These are phyloP conservation scores for Periglandula ipomoeae DNA, from an alignment of 2,329 filamentous ascomycete genomes.

Conservation along the genomic window DNA sequence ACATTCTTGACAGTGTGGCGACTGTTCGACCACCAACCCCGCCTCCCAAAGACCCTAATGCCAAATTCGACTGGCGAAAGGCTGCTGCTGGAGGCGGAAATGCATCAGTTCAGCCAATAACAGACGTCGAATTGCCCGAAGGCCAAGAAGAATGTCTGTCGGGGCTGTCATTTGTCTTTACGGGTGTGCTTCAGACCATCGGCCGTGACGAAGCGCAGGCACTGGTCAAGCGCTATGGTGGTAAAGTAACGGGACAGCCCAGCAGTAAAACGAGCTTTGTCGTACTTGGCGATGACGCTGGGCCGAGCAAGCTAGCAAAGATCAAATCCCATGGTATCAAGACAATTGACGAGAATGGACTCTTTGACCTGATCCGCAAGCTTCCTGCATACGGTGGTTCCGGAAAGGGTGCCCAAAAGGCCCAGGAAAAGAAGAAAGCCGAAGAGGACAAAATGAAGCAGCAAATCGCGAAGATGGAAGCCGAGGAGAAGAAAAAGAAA, in stretches of 20 bases:
- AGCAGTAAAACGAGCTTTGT: constrained; percentile 94
- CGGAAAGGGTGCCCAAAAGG: constrained; percentile 79
- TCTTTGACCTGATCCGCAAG: constrained; percentile 74
- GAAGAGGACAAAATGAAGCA: constrained; percentile 76
- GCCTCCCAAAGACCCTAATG: constrained; percentile 58
- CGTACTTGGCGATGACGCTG: constrained; percentile 82
- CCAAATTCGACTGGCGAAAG: constrained; percentile 75
- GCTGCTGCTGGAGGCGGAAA: constrained; percentile 47
- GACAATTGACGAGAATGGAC: constrained; percentile 86
- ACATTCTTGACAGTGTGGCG: constrained; percentile 81
- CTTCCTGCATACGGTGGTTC: constrained; percentile 81
- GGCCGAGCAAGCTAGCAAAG: constrained; percentile 83
- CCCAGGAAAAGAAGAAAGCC: constrained; percentile 72
- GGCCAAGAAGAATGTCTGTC: constrained; percentile 84
- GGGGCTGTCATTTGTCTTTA: constrained; percentile 91
- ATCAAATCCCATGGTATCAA: constrained; percentile 74
- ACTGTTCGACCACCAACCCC: constrained; percentile 77
- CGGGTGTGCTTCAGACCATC: constrained; percentile 72
- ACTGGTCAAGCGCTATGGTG: constrained; percentile 87
- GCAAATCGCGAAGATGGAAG: constrained; percentile 78
- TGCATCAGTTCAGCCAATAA: constrained; percentile 50
- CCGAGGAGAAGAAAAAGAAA: constrained; percentile 57
- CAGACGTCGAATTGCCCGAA: constrained; percentile 62
- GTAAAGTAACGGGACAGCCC: constrained; percentile 76
- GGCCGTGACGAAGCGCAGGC: constrained; percentile 77